Percentiles rank a stretch among this genome's conserved stretches.
Evolutionary conservation across 345 rosid genomes (phyloP).

Genomic region (Ceriops zippeliana): DNA sequence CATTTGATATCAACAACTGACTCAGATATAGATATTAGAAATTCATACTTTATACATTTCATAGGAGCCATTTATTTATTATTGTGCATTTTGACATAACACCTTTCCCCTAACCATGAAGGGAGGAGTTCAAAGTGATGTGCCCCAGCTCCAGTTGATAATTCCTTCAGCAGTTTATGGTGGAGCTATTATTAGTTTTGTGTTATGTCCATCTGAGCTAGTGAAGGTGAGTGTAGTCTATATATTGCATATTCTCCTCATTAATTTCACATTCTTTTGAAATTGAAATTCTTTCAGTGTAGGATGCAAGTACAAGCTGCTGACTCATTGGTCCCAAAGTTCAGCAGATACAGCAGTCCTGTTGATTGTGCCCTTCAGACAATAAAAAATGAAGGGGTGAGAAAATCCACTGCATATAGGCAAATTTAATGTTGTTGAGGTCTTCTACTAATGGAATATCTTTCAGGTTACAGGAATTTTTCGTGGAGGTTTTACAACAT

Average conservation of each 20-base stretch:
- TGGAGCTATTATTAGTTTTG: constrained; percentile 87
- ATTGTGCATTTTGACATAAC: not conserved
- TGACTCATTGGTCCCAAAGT: constrained; percentile 60
- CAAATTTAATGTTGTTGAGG: not conserved
- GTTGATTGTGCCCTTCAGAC: constrained; percentile 83
- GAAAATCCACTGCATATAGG: constrained; percentile 28
- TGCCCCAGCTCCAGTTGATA: constrained; percentile 56
- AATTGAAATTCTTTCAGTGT: constrained; percentile 61
- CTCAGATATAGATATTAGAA: not conserved
- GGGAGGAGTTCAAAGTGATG: constrained; percentile 51
- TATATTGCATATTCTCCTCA: not conserved
- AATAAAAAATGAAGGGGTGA: constrained; percentile 77
- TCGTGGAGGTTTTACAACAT: constrained; percentile 79
- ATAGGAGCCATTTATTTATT: not conserved
- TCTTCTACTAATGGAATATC: constrained; percentile 30
- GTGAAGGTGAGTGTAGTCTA: constrained; percentile 50
- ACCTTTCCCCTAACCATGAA: constrained; percentile 21
- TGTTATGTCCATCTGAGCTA: constrained; percentile 83
- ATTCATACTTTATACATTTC: not conserved
- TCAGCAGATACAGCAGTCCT: constrained; percentile 61
- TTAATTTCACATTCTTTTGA: constrained; percentile 28
- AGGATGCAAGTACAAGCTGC: constrained; percentile 98
- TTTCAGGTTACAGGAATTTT: constrained; percentile 83
- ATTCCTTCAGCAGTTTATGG: constrained; percentile 90
- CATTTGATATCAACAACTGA: not conserved